A percentile compares a stretch with the other conserved stretches of the same genome.
Conservation (phyloP, 225 moss, liverwort and hornwort species). For the Climacium dendroides region DNA sequence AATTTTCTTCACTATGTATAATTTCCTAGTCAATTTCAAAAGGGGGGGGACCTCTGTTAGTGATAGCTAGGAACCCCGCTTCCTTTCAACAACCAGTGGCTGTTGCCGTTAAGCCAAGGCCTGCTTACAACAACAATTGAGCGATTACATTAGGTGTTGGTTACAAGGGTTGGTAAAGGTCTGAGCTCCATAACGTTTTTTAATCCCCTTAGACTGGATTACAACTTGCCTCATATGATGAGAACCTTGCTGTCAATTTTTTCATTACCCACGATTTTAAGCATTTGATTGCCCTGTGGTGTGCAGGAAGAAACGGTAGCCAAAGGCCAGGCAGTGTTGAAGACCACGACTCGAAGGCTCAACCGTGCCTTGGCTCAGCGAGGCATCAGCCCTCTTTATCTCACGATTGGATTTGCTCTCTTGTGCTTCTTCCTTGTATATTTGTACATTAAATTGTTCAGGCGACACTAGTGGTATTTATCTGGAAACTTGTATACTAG, state of each 20-base stretch:
- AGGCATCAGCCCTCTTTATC: conserved; percentile 26
- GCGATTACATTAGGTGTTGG: no score
- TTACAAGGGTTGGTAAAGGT: no score
- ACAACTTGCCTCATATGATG: no score
- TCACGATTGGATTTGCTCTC: conserved; percentile 31
- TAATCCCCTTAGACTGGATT: no score
- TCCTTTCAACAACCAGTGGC: neutral
- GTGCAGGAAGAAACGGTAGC: conserved; percentile 58
- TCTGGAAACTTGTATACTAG: neutral
- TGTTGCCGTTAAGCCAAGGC: neutral
- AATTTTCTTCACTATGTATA: neutral
- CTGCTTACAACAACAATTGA: neutral
- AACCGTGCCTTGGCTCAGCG: conserved; percentile 40
- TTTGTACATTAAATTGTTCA: conserved; percentile 26
- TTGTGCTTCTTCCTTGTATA: conserved; percentile 39
- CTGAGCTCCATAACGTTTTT: no score
- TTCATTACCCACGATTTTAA: no score
- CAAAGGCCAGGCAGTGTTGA: conserved; percentile 59
- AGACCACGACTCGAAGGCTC: conserved; percentile 59
- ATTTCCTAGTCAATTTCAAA: neutral
- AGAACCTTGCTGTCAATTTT: no score
- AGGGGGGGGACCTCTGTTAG: neutral
- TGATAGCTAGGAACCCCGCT: neutral
- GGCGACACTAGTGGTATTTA: conserved; percentile 1
- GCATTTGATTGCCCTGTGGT: neutral